A percentile compares a stretch with the other conserved stretches of the same genome.
Evolutionary conservation across 1,139 yeast genomes (phyloP).

Genomic region (Nakaseomyces bracarensis): DNA sequence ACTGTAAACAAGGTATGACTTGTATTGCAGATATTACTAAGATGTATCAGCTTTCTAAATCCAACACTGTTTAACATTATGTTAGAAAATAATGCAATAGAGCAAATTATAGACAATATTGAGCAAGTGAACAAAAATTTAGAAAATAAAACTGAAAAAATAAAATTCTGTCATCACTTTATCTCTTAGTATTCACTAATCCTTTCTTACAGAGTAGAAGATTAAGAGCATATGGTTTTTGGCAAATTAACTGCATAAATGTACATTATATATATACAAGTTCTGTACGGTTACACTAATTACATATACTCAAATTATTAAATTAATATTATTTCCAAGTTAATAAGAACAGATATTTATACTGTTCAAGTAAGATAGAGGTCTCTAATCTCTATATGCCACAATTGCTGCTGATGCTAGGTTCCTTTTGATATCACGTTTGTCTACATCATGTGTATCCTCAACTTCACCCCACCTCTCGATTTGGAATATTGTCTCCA

Average conservation of each 20-base stretch:
- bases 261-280: constrained; percentile 3
- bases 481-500: constrained; percentile 80
- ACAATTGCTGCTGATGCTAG: constrained; percentile 74
- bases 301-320: background rate
- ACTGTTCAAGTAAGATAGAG: too few species aligned
- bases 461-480: constrained; percentile 97
- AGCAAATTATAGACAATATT: background rate
- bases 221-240: background rate
- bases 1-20: constrained; percentile 40
- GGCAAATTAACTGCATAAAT: background rate
- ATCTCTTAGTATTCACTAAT: background rate
- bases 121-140: too few species aligned
- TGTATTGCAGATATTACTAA: constrained; percentile 43
- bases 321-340: background rate
- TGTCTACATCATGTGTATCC: constrained; percentile 95
- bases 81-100: too few species aligned
- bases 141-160: background rate
- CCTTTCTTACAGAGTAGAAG: background rate
- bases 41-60: constrained; percentile 6
- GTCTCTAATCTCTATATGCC: constrained; percentile 33
- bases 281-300: constrained; percentile 1
- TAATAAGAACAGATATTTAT: too few species aligned
- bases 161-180: background rate
- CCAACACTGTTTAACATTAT: background rate
- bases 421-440: constrained; percentile 76